Percentiles rank a stretch among this genome's conserved stretches.
These are phyloP conservation scores for Microascus cirrosus DNA, from an alignment of 2,329 filamentous ascomycete genomes.

Conservation along the genomic window DNA sequence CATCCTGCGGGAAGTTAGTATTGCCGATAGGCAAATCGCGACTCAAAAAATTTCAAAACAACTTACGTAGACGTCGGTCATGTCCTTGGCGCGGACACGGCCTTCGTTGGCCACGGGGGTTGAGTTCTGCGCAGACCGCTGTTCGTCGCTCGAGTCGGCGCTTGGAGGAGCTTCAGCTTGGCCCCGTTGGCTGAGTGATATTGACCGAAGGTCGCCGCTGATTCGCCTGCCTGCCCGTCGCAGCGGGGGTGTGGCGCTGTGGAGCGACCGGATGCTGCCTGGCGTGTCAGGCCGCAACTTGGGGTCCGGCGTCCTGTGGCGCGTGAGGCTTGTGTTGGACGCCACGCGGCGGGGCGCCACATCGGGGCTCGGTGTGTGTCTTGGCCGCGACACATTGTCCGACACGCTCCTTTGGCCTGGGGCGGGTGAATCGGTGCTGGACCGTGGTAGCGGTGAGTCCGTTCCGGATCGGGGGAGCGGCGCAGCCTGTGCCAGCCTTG, in stretches of 20 bases:
- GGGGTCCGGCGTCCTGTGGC: slow-evolving; percentile 41
- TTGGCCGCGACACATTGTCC: slow-evolving; percentile 15
- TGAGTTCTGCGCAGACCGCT: slow-evolving; percentile 15
- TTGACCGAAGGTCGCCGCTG: slow-evolving; percentile 61
- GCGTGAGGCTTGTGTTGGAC: slow-evolving; percentile 43
- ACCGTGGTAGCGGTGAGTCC: not conserved
- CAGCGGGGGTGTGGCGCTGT: slow-evolving; percentile 53
- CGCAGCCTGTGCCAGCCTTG: not conserved
- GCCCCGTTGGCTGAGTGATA: slow-evolving; percentile 33
- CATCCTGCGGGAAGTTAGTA: slow-evolving; percentile 53
- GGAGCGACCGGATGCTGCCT: slow-evolving; percentile 33
- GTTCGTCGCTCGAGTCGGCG: slow-evolving; percentile 6
- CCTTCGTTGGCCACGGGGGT: slow-evolving; percentile 79
- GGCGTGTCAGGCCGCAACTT: slow-evolving; percentile 52
- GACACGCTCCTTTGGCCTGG: slow-evolving; percentile 23
- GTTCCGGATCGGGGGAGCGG: no score
- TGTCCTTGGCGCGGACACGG: slow-evolving; percentile 72
- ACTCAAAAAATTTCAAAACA: slow-evolving; percentile 5
- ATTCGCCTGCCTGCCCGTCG: slow-evolving; percentile 56
- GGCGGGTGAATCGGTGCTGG: not conserved
- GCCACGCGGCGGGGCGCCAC: slow-evolving; percentile 26
- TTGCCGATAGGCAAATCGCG: not conserved
- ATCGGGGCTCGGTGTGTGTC: slow-evolving; percentile 8
- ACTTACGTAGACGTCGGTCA: slow-evolving; percentile 93
- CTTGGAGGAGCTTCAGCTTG: not conserved